Evolutionary conservation across 768 basidiomycete genomes (phyloP).

Genomic region (Sporobolomyces roseus): DNA sequence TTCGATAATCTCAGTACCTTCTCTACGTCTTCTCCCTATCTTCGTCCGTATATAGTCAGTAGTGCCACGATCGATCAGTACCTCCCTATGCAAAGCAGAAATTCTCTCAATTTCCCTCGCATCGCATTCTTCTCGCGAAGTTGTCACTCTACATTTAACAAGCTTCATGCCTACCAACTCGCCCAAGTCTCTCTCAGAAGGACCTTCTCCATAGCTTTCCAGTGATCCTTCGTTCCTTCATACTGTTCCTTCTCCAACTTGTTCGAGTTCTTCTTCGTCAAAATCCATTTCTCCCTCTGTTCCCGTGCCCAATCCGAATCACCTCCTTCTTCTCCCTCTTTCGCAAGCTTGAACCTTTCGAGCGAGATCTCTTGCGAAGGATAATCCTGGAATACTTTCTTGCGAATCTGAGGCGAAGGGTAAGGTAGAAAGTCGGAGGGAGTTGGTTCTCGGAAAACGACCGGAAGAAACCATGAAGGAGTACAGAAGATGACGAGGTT

Average conservation of each 20-base stretch:
- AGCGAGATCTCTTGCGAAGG: constrained; percentile 14
- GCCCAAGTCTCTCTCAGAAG: constrained; percentile 27
- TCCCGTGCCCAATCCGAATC: background rate
- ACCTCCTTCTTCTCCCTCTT: background rate
- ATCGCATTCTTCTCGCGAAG: no score
- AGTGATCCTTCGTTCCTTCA: constrained; percentile 12
- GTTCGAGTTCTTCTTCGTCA: background rate
- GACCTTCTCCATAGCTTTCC: constrained; percentile 26
- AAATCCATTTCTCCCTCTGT: constrained; percentile 4
- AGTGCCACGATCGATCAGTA: no score
- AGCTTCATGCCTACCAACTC: constrained; percentile 4
- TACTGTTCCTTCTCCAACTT: constrained; percentile 21
- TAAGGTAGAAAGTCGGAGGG: constrained; percentile 18
- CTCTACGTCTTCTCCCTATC: no score
- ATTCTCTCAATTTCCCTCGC: no score
- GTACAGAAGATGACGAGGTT: constrained; percentile 41
- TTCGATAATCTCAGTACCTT: background rate
- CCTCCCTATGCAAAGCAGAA: no score
- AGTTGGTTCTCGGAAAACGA: constrained; percentile 26
- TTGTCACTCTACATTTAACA: background rate
- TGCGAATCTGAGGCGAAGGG: constrained; percentile 5
- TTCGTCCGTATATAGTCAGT: no score
- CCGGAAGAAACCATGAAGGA: background rate
- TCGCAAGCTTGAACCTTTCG: background rate
- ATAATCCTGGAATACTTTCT: constrained; percentile 8